Evolutionary conservation across 192 early-diverging fungal genomes (phyloP), one percentile per base, ranked within the genome.

Genomic region (Pilobolus umbonatus): DNA sequence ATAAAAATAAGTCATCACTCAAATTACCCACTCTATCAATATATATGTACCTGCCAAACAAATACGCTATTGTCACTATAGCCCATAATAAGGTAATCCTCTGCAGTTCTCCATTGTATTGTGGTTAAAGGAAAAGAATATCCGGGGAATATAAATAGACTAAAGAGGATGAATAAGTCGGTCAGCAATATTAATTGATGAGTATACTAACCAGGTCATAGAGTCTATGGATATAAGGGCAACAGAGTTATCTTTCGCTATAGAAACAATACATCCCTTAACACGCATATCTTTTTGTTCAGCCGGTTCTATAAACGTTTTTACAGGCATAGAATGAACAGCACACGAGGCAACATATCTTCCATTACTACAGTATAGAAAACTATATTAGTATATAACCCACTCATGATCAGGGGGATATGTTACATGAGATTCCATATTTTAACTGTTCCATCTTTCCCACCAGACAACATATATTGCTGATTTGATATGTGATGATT

Each of bases 341-440:
- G 74, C 73, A 67, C 86, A 90, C 17, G 79, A 77, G 25, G 80
- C 82, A 4, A 86, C 68, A 21, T 69, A 73, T 55, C 73, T 69
- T 0, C 80, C 72, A 36, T 81, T 66, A 14, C 78, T 82, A 55
- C 11, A 64, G 30, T 34, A 8, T 12, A 54, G 3, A 36, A 34
- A 11, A 15, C 0, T 28, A 42, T 42, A 3, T 42, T 19, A n/a
- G 42, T 24, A 28, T 4, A 42, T 8, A 49, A 49, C 11, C 35
- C 4, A 36, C 1, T 10, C 29, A 30, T 24, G 19, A 0, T 10
- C 19, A 14, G 17, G 1, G 5, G 3, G 35, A 15, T 8, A 24
- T 35, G 80, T 66, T 77, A 89, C 88, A 82, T 82, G 26, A 88
- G 63, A 42, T 82, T 80, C 90, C 90, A 92, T 36, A 91, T 80